Base-by-base conservation (phyloP, 768 basidiomycete species). In the Xanthoconium purpureum region DNA sequence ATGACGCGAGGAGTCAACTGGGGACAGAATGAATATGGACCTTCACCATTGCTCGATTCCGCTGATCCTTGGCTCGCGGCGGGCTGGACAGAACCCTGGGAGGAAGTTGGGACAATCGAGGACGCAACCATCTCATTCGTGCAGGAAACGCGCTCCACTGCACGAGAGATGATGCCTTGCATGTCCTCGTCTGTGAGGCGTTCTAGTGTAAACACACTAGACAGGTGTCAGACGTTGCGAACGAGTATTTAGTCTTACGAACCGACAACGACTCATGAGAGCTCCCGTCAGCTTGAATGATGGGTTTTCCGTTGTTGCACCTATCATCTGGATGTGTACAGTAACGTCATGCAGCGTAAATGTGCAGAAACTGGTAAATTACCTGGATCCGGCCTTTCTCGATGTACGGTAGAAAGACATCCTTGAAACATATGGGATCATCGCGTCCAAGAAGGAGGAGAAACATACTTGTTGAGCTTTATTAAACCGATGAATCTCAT, bases 221-320 rank as follows among this genome's bases (percentile, higher is more conserved):
- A 70, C 33, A 65, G 61, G 50, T 57, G 64, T 64, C 42, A 72
- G 57, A 48, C 32, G 11, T 49, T 44, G 20, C 13, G 6, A 6
- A 47, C n/a, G 28, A 39, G 50, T 11, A 40, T 36, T 40, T 44
- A 11, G 44, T 24, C 18, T 35, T 32, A 73, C 81, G 64, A 60
- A 87, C 89, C 89, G 80, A 71, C 89, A 91, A 43, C 89, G 83
- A 65, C 86, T 87, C 32, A 91, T 72, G 30, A 91, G 75, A 12
- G 89, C 85, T 33, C 83, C 78, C 17, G 84, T 89, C 33, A 91
- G 69, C 61, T 88, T 89, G 75, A 94, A 94, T 0, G 89, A 91
- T 1, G 91, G 91, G 59, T 94, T 94, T 70, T 94, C 92, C 1
- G 91, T 94, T 4, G 91, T 94, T 1, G 91, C 90, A 29, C 90